These are phyloP conservation scores for Pascua guehoae DNA, from an alignment of 1,284 basidiomycete species.

Conservation along the genomic window DNA sequence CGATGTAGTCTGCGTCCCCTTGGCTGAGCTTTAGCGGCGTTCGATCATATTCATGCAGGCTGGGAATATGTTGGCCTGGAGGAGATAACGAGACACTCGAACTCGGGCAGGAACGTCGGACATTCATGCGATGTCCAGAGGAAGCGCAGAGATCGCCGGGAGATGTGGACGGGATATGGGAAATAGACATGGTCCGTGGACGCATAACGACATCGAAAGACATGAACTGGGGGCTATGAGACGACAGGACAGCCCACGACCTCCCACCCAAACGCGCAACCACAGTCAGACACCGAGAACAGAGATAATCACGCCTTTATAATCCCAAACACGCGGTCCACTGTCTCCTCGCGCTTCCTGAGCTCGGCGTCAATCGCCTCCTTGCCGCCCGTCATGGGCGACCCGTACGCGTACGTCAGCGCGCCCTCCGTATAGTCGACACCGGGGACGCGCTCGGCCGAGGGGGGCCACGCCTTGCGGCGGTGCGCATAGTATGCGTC, in stretches of 20 bases:
- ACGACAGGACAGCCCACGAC: no score
- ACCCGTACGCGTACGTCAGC: slow-evolving; percentile 24
- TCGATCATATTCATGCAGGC: slow-evolving; percentile 1
- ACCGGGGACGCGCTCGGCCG: slow-evolving; percentile 29
- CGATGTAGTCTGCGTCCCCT: slow-evolving; percentile 30
- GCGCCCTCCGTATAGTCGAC: slow-evolving; percentile 36
- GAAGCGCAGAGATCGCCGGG: no score
- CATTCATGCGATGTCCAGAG: no score
- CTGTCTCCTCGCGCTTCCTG: slow-evolving; percentile 4
- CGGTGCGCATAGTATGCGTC: slow-evolving; percentile 39
- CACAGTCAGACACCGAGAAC: no score
- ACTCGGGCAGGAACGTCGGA: no score
- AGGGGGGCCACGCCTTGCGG: slow-evolving; percentile 36
- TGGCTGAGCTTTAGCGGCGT: slow-evolving; percentile 19
- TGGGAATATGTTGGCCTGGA: no score
- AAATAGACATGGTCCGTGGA: no score
- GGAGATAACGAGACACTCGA: no score
- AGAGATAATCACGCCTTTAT: slow-evolving; percentile 19
- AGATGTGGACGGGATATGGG: no score
- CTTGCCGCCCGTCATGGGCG: slow-evolving; percentile 28
- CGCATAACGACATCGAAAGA: no score
- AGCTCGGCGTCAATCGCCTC: slow-evolving; percentile 17
- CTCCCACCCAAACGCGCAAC: no score
- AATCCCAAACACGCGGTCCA: slow-evolving; percentile 16
- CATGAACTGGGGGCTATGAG: no score